phyloP scores from a whole-genome alignment of 2,329 filamentous ascomycete genomes.

The Trichoderma oligosporum region DNA sequence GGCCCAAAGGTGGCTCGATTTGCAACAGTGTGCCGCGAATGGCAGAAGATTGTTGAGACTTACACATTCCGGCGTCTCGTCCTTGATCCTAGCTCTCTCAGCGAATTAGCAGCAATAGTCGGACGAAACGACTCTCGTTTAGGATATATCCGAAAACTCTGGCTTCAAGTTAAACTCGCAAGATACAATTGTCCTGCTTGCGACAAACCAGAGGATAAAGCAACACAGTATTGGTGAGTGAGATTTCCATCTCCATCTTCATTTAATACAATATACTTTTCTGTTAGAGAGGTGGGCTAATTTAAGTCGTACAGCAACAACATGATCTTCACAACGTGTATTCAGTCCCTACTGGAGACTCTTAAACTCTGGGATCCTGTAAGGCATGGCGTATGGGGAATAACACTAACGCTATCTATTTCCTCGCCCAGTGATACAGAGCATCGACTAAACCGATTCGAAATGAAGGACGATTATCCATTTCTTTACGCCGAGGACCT shows the following conservation, averaged over 20 bases:
- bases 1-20: neutral
- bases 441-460: conserved; percentile 3
- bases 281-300: too few relatives aligned
- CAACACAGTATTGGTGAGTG: conserved; percentile 2
- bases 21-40: conserved; percentile 3
- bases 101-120: neutral
- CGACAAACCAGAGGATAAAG: neutral
- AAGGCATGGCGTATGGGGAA: neutral
- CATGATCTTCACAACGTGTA: neutral
- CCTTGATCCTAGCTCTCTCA: neutral
- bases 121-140: neutral
- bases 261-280: neutral
- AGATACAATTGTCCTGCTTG: neutral
- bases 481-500: conserved; percentile 12
- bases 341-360: conserved; percentile 5
- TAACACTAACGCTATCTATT: neutral
- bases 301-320: neutral
- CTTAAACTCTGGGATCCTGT: conserved; percentile 2
- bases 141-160: neutral
- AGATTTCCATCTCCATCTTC: neutral
- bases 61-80: conserved; percentile 4
- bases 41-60: conserved; percentile 1
- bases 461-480: conserved; percentile 5
- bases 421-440: conserved; percentile 14
- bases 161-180: neutral